Base-by-base conservation (phyloP, 257 asterid genomes). In the Nyctanthes arbortristis region DNA sequence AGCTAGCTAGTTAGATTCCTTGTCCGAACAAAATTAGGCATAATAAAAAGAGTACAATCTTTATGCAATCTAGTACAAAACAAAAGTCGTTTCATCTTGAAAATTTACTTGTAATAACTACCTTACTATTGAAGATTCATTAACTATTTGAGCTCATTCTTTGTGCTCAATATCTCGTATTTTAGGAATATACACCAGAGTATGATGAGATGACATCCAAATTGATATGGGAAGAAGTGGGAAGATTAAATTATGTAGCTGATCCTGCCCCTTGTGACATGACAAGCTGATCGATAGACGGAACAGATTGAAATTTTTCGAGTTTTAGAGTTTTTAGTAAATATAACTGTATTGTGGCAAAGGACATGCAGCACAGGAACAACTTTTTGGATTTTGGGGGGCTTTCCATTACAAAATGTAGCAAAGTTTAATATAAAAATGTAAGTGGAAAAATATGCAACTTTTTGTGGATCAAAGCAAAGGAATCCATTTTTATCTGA, bases 131-230 rank as follows among this genome's bases (percentile, higher is more conserved):
- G 14, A 7, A 18, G 3, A 40, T 25, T 8, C n/a, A 10, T 52
- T 1, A 54, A 24, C 14, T 36, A n/a, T 24, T 24, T 30, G 3
- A 18, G 29, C 14, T 49, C 14, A 14, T 29, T 45, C 16, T 20
- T 27, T 36, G 4, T 52, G 3, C 35, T 47, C 14, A 29, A n/a
- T 54, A 3, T 29, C 16, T 36, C 61, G 6, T 3, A 1, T 47
- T 63, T 33, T 78, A 92, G 96, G 98, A 92, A 43, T 86, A 88
- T 78, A 87, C 86, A 16, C 97, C 98, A 0, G 88, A 88, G 52
- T 79, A 74, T 14, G 93, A 89, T 68, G 98, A 88, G 49, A 75
- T 89, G 7, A 81, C 90, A 10, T 24, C 63, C 18, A 71, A 49
- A 34, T 30, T 63, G 45, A 64, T 29, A 1, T 55, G 36, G 77